Percentiles rank a stretch among this genome's conserved stretches.
phyloP scores from a whole-genome alignment of 1,284 basidiomycete species.

The Malassezia equina region DNA sequence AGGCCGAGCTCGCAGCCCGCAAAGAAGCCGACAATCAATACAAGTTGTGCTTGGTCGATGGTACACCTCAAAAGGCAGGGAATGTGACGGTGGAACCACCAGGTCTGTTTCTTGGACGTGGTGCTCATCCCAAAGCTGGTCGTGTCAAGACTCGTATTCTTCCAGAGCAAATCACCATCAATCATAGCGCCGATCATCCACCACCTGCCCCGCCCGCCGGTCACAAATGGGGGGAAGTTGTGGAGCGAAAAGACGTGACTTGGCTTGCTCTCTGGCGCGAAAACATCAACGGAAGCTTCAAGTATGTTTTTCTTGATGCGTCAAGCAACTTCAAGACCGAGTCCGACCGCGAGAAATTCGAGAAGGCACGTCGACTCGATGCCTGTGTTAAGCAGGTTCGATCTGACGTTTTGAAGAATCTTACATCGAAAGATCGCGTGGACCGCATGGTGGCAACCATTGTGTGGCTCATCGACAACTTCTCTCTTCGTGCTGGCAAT shows the following conservation, averaged over 20 bases:
- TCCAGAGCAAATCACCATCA: constrained; percentile 46
- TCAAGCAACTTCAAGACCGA: constrained; percentile 45
- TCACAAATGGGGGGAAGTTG: constrained; percentile 42
- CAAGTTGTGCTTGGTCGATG: constrained; percentile 75
- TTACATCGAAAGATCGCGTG: constrained; percentile 37
- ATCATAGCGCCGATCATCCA: constrained; percentile 40
- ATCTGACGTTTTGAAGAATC: constrained; percentile 33
- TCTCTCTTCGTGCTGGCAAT: constrained; percentile 46
- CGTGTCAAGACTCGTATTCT: constrained; percentile 66
- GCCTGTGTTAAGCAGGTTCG: constrained; percentile 38
- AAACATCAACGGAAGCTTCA: constrained; percentile 44
- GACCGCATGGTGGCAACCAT: constrained; percentile 47
- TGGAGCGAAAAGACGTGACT: constrained; percentile 43
- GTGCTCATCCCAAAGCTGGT: constrained; percentile 95
- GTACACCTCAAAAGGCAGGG: constrained; percentile 91
- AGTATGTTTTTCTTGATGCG: constrained; percentile 47
- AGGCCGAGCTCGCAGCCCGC: constrained; percentile 64
- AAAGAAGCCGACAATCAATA: constrained; percentile 82
- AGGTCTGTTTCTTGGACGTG: constrained; percentile 89
- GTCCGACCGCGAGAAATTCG: constrained; percentile 45
- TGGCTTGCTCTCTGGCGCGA: constrained; percentile 48
- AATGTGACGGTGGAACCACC: constrained; percentile 98
- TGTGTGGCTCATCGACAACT: constrained; percentile 47
- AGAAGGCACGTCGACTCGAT: constrained; percentile 45
- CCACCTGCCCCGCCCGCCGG: constrained; percentile 39